These are phyloP conservation scores for Patellaria atrata DNA, from an alignment of 495 filamentous ascomycete genomes.

Conservation along the genomic window DNA sequence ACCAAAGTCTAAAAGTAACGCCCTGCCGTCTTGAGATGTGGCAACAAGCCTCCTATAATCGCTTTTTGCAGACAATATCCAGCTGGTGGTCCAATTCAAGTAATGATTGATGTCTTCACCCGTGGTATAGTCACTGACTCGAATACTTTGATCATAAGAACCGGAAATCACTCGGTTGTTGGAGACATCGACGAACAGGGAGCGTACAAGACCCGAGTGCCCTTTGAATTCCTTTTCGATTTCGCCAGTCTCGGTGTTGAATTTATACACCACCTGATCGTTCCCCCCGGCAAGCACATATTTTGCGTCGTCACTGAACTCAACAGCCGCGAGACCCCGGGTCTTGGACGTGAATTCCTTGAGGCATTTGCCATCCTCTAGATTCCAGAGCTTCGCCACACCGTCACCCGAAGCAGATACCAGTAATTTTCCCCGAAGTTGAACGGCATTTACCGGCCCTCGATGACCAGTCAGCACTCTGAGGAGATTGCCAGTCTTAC, in stretches of 20 bases:
- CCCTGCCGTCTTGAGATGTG: conserved; percentile 83
- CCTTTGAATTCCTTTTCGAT: conserved; percentile 62
- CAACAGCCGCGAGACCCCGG: conserved; percentile 85
- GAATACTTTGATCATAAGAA: conserved; percentile 88
- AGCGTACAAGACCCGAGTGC: conserved; percentile 70
- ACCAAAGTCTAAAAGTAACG: conserved; percentile 82
- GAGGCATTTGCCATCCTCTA: conserved; percentile 67
- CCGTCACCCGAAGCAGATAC: conserved; percentile 90
- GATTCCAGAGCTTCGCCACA: conserved; percentile 85
- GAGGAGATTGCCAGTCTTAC: conserved; percentile 54
- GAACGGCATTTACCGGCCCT: conserved; percentile 90
- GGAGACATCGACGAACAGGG: conserved; percentile 69
- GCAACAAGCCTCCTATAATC: conserved; percentile 88
- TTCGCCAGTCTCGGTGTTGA: conserved; percentile 80
- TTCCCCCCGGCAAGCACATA: conserved; percentile 88
- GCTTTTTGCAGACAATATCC: conserved; percentile 89
- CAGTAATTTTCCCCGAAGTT: conserved; percentile 78
- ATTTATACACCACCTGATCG: conserved; percentile 84
- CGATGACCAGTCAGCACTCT: conserved; percentile 67
- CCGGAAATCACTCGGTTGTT: conserved; percentile 77
- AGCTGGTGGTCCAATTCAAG: conserved; percentile 82
- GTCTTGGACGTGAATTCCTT: conserved; percentile 78
- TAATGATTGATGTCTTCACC: conserved; percentile 62
- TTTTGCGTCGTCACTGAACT: conserved; percentile 82
- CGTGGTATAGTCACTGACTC: conserved; percentile 71